A percentile compares a stretch with the other conserved stretches of the same genome.
phyloP scores from a whole-genome alignment of 73 alveolate genomes.

The Stentor coeruleus region DNA sequence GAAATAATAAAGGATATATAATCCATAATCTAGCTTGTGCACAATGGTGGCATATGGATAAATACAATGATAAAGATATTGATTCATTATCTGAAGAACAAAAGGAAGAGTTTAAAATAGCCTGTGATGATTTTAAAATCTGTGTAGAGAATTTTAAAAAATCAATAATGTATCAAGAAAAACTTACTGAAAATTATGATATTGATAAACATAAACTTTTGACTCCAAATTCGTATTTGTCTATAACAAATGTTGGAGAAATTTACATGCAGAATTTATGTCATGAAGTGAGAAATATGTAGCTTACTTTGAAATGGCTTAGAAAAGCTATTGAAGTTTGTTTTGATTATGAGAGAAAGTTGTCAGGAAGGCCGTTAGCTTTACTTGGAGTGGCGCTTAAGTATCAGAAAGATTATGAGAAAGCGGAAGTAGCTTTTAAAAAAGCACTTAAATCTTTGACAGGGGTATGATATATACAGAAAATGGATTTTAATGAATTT shows the following conservation, averaged over 20 bases:
- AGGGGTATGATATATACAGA: too few species aligned
- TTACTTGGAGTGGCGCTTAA: too few species aligned
- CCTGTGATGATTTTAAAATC: neutral
- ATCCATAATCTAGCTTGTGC: neutral
- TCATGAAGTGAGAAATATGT: neutral
- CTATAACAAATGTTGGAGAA: neutral
- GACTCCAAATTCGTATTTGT: neutral
- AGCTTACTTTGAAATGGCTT: neutral
- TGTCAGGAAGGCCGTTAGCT: too few species aligned
- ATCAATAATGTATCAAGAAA: neutral
- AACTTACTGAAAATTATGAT: constrained; percentile 6
- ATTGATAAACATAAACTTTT: neutral
- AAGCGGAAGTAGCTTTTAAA: too few species aligned
- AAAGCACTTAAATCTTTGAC: too few species aligned
- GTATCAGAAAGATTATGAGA: too few species aligned
- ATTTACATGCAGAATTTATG: neutral
- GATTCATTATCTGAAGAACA: neutral
- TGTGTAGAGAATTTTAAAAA: neutral
- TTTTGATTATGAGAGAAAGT: too few species aligned
- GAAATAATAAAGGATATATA: neutral
- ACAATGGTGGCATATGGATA: neutral
- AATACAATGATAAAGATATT: neutral
- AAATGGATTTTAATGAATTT: too few species aligned
- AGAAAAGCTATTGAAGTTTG: too few species aligned
- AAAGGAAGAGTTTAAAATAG: neutral